Base-by-base conservation (phyloP, 257 asterid genomes). In the Gentiana macrophylla region DNA sequence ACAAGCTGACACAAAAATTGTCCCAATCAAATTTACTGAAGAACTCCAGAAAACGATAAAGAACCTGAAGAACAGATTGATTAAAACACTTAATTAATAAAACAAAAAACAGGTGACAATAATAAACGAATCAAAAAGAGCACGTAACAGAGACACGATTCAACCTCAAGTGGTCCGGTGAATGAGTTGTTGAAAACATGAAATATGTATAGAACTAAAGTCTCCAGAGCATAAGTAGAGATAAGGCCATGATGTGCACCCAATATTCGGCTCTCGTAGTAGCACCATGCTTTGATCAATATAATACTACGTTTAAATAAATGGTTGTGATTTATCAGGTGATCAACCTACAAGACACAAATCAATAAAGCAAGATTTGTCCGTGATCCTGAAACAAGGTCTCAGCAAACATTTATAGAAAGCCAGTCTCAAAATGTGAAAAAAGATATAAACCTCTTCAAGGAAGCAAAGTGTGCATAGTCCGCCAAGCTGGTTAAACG, bases 11-110 rank as follows among this genome's bases (percentile, higher is more conserved):
- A 74, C 98, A 84, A 70, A 76, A 87, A 55, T 78, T 81, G 62
- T 87, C 95, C 98, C 98, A 91, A 71, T 91, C 95, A 46, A 91
- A 91, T 78, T 79, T 84, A 80, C 98, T 84, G 79, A 84, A 91
- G 77, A 84, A 84, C 79, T 84, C 94, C 78, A 91, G 79, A 67
- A 91, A 91, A 35, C 87, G 94, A 66, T 78, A 84, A 52, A 91
- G 92, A 62, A 87, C 98, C 98, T 91, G 82, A 61, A 24, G 72
- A 65, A 53, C 32, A 15, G n/a, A 48, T 64, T 62, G n/a, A 48
- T 64, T 62, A 46, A 65, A 37, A 66, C 58, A 53, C 60, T 45
- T 74, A 69, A 75, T 71, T 56, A 50, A 67, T 62, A 59, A 63
- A 59, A 51, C 15, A 37, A 24, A 36, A 60, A 1, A 41, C 9